Conservation (phyloP, 179 eudicot species). For the Amaranthus tricolor region DNA sequence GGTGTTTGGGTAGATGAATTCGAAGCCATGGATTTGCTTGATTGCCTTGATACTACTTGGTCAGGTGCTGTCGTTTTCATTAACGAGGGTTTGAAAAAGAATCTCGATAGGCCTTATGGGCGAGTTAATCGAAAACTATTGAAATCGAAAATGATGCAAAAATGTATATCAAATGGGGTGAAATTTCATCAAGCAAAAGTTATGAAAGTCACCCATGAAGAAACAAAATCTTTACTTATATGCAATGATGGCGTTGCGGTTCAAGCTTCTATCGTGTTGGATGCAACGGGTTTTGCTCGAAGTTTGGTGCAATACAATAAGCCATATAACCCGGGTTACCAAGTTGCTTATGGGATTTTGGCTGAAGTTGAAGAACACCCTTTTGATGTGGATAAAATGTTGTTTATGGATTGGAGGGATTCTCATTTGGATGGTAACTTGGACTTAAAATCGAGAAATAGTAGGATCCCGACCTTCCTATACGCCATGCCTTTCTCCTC, state of each 20-base stretch:
- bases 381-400: constrained; percentile 87
- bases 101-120: constrained; percentile 85
- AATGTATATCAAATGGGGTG: constrained; percentile 86
- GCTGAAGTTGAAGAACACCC: constrained; percentile 97
- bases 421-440: constrained; percentile 62
- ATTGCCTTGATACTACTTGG: constrained; percentile 97
- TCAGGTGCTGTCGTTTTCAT: constrained; percentile 83
- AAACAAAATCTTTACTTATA: constrained; percentile 60
- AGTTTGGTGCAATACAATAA: constrained; percentile 86
- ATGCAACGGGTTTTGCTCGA: constrained; percentile 93
- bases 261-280: constrained; percentile 88
- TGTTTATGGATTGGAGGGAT: constrained; percentile 99
- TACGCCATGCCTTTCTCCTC: constrained; percentile 98
- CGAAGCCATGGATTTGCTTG: constrained; percentile 97
- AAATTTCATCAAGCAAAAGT: constrained; percentile 92
- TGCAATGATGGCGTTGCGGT: constrained; percentile 85
- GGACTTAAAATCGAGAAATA: constrained; percentile 62
- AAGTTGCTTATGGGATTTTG: constrained; percentile 92
- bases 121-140: constrained; percentile 88
- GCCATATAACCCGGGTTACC: constrained; percentile 95
- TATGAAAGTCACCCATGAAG: constrained; percentile 81
- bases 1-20: constrained; percentile 99
- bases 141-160: constrained; percentile 92
- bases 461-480: constrained; percentile 79
- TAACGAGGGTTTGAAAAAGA: constrained; percentile 60